Evolutionary conservation across 2,329 filamentous ascomycete genomes (phyloP).

Genomic region (Fusarium begoniae): DNA sequence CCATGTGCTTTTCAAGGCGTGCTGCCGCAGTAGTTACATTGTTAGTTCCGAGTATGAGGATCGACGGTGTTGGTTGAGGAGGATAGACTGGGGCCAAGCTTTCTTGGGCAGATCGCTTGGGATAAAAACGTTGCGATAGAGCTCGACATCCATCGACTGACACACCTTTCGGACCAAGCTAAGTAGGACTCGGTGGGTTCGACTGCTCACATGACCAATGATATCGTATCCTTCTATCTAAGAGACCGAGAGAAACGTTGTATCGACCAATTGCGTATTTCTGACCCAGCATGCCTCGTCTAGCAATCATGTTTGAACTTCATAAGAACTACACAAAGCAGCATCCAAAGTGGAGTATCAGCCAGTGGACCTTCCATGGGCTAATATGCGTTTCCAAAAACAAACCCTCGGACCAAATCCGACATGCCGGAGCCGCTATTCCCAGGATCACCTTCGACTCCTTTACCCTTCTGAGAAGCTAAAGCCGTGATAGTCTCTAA

Average conservation of each 20-base stretch:
- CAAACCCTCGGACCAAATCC: neutral
- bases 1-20: neutral
- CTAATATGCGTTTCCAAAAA: neutral
- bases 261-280: neutral
- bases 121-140: neutral
- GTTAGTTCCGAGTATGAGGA: neutral
- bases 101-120: neutral
- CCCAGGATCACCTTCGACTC: neutral
- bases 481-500: neutral
- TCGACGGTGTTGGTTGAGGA: neutral
- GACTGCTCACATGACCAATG: neutral
- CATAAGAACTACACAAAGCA: neutral
- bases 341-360: neutral
- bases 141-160: too few species aligned
- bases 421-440: neutral
- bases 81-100: neutral
- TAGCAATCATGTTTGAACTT: neutral
- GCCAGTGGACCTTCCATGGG: neutral
- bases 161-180: neutral
- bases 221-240: accelerated
- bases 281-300: too few species aligned
- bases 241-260: neutral
- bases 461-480: neutral
- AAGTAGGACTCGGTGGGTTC: too few species aligned
- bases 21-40: neutral